Evolutionary conservation across 495 filamentous ascomycete species (phyloP), one percentile per base, ranked within the genome.

Genomic region (Chaetomidium leptoderma): DNA sequence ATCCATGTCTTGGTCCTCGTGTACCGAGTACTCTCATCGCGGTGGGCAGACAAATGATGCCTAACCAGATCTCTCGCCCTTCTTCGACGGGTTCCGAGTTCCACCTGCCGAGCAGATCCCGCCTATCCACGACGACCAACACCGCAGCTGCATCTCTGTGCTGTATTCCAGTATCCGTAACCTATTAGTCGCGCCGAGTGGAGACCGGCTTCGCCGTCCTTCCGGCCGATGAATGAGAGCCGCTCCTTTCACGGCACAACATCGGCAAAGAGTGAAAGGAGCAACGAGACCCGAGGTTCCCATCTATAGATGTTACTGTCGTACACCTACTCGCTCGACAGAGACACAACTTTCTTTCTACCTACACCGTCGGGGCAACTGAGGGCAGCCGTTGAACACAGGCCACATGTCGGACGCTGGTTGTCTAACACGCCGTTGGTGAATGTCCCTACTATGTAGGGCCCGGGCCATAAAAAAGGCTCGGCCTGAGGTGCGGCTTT

Each of bases 51-150:
- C 53, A 37, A 55, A 46, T 19, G 40, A 55, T 55, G 53, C 53
- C 53, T 55, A 55, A 55, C 30, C 42, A 27, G 53, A 55, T 46
- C 51, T 43, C 30, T n/a, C n/a, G n/a, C n/a, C n/a, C 26, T 17
- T 23, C 30, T 19, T 40, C 16, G 49, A n/a, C 7, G 6, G 27
- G 49, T 39, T 6, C 4, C 7, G 16, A 40, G 50, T 53, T 13
- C 27, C 37, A 35, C 40, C 8, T 23, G 4, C 17, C 8, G 29
- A 10, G 29, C 26, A 24, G 40, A 54, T 45, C 17, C n/a, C 13
- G 50, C 49, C 36, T 43, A 19, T 36, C 32, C 19, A 17, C 23
- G 33, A 27, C 35, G 24, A 9, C 19, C 33, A 29, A 32, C 24
- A 11, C 37, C 11, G 36, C 37, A 27, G n/a, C 36, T 19, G 50